Base-by-base conservation (phyloP, 805 yeast species). In the Diddensiella santjacobensis region DNA sequence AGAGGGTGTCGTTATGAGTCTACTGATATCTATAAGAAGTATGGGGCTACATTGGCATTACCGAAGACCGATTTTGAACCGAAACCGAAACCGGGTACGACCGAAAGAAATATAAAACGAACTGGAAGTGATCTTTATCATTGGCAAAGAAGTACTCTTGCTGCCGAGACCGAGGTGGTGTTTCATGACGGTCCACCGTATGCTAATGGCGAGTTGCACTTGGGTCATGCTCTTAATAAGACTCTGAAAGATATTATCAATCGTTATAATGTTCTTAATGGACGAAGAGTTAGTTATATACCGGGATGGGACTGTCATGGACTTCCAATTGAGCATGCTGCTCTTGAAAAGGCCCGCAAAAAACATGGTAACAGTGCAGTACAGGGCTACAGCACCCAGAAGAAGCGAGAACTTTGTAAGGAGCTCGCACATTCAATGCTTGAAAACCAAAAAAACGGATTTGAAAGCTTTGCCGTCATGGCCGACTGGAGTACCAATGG, bases 251-350 rank as follows among this genome's bases (percentile, higher is more conserved):
- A 93, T 65, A 80, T 93, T 40, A 79, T 91, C 40, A 78, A 79
- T 53, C 71, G 99, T 44, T 83, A 71, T 56, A 81, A 87, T 59
- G 68, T 90, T 22, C 63, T 82, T 18, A 65, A 72, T 33, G 86
- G 88, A 13, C 74, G 80, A 51, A 73, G 74, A 42, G 80, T 93
- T 2, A 72, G 75, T 45, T 93, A 87, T 60, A 74, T 75, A 37
- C 96, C 98, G 0, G 99, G 99, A 0, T 93, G 99, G 98, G 99
- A 93, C 64, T 93, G 99, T 62, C 99, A 93, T 69, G 99, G 99
- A 0, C 71, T 93, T 33, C 99, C 99, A 1, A 93, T 93, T 53
- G 99, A 93, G 65, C 72, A 87, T 62, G 90, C 89, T 58, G 95
- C 95, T 0, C 65, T 87, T 19, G 60, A 63, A 64, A 76, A 65